Percentiles rank a stretch among this genome's conserved stretches.
These are phyloP conservation scores for Hydnomerulius pinastri DNA, from an alignment of 768 basidiomycete species.

Conservation along the genomic window DNA sequence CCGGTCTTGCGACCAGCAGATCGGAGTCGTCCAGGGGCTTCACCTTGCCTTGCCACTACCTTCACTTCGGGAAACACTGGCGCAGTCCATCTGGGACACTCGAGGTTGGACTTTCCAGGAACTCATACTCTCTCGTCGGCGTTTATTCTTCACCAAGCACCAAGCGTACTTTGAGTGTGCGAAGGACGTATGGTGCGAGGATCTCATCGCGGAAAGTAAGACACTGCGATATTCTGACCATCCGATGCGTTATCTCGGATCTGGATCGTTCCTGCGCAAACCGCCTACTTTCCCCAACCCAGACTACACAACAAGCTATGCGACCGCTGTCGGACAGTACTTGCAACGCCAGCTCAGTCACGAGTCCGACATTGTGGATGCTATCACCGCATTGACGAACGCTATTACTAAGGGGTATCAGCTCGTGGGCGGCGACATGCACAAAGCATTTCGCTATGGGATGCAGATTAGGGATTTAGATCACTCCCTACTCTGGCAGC, in stretches of 20 bases:
- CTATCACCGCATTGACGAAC: constrained; percentile 10
- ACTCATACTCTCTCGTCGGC: constrained; percentile 18
- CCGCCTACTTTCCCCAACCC: not conserved
- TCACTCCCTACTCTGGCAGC: constrained; percentile 23
- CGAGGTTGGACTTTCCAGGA: constrained; percentile 30
- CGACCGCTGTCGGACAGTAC: constrained; percentile 10
- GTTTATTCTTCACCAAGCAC: constrained; percentile 21
- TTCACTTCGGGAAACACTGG: constrained; percentile 3
- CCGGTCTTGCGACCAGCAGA: constrained; percentile 13
- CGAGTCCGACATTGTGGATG: constrained; percentile 16
- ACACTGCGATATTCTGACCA: not conserved
- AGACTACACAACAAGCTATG: constrained; percentile 11
- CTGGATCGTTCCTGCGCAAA: not conserved
- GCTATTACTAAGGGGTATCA: constrained; percentile 1
- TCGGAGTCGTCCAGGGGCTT: constrained; percentile 21
- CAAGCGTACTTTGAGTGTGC: constrained; percentile 24
- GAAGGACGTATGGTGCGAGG: constrained; percentile 24
- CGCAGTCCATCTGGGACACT: constrained; percentile 15
- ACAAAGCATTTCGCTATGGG: constrained; percentile 11
- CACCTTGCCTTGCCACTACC: constrained; percentile 22
- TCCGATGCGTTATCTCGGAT: constrained; percentile 5
- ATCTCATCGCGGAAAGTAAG: constrained; percentile 20
- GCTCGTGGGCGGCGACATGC: not conserved
- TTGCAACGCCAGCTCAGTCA: constrained; percentile 11
- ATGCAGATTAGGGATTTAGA: constrained; percentile 18